Conservation (phyloP, 257 asterid genomes). For the Salvia rosmarinus region DNA sequence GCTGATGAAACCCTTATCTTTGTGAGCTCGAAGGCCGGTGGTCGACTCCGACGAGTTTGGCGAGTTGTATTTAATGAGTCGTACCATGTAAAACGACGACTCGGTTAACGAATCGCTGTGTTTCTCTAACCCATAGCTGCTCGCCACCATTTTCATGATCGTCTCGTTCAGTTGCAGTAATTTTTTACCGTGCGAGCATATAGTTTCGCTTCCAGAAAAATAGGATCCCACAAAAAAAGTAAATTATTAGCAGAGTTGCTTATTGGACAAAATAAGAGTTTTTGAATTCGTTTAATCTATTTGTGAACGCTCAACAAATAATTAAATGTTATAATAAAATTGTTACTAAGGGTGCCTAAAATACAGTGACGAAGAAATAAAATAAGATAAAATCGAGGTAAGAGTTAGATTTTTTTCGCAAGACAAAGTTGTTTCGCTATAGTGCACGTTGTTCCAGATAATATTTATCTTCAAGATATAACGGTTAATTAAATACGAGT, state of each 20-base stretch:
- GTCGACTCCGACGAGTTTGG: background rate
- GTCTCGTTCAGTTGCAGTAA: constrained; percentile 29
- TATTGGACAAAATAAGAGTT: too few relatives aligned
- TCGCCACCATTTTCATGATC: constrained; percentile 38
- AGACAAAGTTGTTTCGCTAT: too few relatives aligned
- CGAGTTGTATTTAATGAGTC: constrained; percentile 39
- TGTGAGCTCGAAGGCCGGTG: constrained; percentile 44
- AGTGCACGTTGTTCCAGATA: too few relatives aligned
- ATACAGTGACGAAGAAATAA: too few relatives aligned
- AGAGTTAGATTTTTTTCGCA: too few relatives aligned
- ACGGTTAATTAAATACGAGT: too few relatives aligned
- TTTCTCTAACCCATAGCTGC: constrained; percentile 49
- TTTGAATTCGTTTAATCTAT: too few relatives aligned
- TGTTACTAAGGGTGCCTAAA: too few relatives aligned
- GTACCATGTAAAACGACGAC: constrained; percentile 40
- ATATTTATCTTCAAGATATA: too few relatives aligned
- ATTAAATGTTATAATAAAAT: too few relatives aligned
- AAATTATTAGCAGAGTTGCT: background rate
- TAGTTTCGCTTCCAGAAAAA: constrained; percentile 30
- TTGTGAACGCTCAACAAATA: too few relatives aligned
- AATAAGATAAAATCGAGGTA: too few relatives aligned
- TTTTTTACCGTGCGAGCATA: constrained; percentile 34
- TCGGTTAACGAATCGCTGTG: constrained; percentile 28
- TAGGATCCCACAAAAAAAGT: background rate
- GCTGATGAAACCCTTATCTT: constrained; percentile 41